Percentiles rank a stretch among this genome's conserved stretches.
These are phyloP conservation scores for Turnera subulata DNA, from an alignment of 345 rosid genomes.

Conservation along the genomic window DNA sequence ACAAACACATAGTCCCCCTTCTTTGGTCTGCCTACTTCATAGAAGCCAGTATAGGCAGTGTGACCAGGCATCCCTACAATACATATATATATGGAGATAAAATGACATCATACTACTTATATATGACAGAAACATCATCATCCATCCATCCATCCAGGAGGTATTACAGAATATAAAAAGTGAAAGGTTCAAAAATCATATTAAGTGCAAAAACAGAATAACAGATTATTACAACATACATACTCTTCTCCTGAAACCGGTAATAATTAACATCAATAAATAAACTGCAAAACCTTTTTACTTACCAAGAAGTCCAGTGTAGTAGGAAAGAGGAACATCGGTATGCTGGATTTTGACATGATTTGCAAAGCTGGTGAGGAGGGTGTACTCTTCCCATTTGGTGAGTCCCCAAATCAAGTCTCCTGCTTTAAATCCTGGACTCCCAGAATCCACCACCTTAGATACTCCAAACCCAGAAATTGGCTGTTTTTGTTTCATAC, in stretches of 20 bases:
- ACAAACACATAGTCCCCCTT: conserved; percentile 45
- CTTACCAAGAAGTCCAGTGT: conserved; percentile 21
- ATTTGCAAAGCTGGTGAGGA: background rate
- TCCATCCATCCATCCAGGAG: too few relatives aligned
- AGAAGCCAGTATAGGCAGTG: conserved; percentile 51
- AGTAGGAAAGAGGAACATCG: conserved; percentile 30
- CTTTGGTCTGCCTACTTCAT: conserved; percentile 46
- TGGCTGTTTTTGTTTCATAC: too few relatives aligned
- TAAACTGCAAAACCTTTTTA: background rate
- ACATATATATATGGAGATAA: too few relatives aligned
- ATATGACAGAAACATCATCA: too few relatives aligned
- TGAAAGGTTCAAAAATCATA: background rate
- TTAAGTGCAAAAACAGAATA: background rate
- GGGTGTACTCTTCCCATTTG: conserved; percentile 26
- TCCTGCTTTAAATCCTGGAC: conserved; percentile 16
- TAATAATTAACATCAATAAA: too few relatives aligned
- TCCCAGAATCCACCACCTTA: conserved; percentile 21
- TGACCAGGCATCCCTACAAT: conserved; percentile 46
- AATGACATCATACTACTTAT: too few relatives aligned
- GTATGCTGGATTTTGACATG: conserved; percentile 14
- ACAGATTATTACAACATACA: background rate
- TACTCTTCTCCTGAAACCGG: background rate
- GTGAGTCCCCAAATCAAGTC: conserved; percentile 23
- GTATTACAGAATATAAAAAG: background rate
- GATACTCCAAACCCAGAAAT: conserved; percentile 22